A percentile compares a stretch with the other conserved stretches of the same genome.
phyloP scores from a whole-genome alignment of 228 moss, liverwort and hornwort genomes.

The Sphagnum fallax region DNA sequence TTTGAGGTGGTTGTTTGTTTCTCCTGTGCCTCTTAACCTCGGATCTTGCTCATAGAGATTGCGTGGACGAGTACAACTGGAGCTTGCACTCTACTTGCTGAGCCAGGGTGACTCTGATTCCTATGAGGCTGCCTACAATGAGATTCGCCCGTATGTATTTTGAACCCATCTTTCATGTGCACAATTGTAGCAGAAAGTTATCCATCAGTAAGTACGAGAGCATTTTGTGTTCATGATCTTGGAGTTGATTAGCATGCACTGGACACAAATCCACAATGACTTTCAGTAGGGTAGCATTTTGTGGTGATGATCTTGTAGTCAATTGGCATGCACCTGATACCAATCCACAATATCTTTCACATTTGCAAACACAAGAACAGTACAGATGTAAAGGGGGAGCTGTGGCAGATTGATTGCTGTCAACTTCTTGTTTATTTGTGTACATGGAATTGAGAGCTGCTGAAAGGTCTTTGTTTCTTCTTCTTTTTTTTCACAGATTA shows the following conservation, averaged over 20 bases:
- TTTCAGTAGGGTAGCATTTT: neutral
- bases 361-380: no score
- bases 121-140: slow-evolving; percentile 79
- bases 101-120: slow-evolving; percentile 62
- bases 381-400: no score
- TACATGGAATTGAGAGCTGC: no score
- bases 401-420: no score
- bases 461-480: neutral
- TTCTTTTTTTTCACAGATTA: slow-evolving; percentile 39
- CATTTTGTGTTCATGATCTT: neutral
- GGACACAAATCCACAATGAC: neutral
- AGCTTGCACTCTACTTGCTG: slow-evolving; percentile 85
- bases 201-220: neutral
- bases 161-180: neutral
- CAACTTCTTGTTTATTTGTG: no score
- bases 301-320: neutral
- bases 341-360: no score
- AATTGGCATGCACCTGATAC: neutral
- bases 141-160: slow-evolving; percentile 71
- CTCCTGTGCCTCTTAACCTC: neutral
- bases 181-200: neutral
- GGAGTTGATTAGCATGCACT: neutral
- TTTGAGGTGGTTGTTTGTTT: neutral
- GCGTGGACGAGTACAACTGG: slow-evolving; percentile 72
- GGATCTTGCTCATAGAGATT: slow-evolving; percentile 23